These are phyloP conservation scores for Primulina eburnea DNA, from an alignment of 257 asterid genomes.

Conservation along the genomic window DNA sequence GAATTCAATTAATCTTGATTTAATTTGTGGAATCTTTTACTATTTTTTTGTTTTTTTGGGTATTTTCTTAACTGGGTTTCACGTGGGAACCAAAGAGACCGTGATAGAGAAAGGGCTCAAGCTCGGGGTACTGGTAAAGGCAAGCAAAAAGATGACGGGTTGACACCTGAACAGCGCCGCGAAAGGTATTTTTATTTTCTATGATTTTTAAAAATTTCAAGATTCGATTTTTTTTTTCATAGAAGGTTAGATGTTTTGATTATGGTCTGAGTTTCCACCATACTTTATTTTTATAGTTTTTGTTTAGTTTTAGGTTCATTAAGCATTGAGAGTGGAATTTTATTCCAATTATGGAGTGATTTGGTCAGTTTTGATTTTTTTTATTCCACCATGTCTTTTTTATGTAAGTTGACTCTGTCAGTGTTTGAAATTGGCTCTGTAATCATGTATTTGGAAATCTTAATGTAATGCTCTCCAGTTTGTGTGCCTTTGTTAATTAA, in stretches of 20 bases:
- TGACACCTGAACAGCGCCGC: constrained; percentile 70
- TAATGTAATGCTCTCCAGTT: background rate
- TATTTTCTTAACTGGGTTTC: constrained; percentile 50
- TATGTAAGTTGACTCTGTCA: background rate
- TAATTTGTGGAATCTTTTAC: background rate
- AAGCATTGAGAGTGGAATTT: background rate
- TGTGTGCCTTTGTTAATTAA: background rate
- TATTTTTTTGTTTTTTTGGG: background rate
- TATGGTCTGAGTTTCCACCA: constrained; percentile 13
- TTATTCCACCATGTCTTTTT: background rate
- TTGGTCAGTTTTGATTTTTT: background rate
- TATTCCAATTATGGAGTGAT: background rate
- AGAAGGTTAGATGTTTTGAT: background rate
- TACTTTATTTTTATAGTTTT: too few species aligned
- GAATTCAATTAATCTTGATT: background rate
- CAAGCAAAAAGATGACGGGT: constrained; percentile 49
- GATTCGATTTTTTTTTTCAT: background rate
- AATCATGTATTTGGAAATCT: background rate
- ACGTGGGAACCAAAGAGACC: constrained; percentile 86
- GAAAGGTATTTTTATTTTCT: constrained; percentile 36
- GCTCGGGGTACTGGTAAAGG: constrained; percentile 43
- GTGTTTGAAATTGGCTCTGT: background rate
- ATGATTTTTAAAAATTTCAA: background rate
- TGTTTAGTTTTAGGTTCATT: background rate
- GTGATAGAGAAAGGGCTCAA: constrained; percentile 74